Conservation (phyloP, 257 asterid genomes). For the Solanum neorickii region DNA sequence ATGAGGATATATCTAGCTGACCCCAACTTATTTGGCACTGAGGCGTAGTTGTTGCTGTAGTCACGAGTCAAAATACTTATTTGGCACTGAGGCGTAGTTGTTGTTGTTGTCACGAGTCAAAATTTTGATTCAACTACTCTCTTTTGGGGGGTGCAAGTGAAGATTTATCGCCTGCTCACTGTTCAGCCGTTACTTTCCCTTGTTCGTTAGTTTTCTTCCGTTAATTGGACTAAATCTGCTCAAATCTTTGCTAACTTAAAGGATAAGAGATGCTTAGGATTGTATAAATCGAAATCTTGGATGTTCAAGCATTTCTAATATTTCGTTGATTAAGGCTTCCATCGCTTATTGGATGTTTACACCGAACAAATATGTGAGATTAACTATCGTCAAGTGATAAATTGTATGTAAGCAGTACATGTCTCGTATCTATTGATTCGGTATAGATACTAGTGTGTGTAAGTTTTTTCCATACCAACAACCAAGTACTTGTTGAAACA, state of each 20-base stretch:
- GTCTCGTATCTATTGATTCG: neutral
- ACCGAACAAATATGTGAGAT: neutral
- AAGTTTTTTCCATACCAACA: neutral
- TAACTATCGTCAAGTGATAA: neutral
- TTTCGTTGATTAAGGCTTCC: neutral
- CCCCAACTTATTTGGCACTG: neutral
- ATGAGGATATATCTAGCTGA: neutral
- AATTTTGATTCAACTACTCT: neutral
- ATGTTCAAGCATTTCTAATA: neutral
- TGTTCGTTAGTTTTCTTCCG: neutral
- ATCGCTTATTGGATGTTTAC: neutral
- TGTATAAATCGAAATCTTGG: neutral
- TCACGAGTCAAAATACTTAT: neutral
- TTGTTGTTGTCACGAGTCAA: neutral
- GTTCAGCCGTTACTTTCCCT: neutral
- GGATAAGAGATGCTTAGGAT: neutral
- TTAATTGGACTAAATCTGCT: neutral
- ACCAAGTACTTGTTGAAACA: neutral
- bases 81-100: neutral
- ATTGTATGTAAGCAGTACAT: neutral
- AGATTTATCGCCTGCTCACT: neutral
- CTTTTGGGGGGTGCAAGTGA: too few relatives aligned
- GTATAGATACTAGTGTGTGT: neutral
- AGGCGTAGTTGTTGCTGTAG: neutral
- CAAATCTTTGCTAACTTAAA: neutral